phyloP scores from a whole-genome alignment of 202 grass and related monocot species.

The Digitaria exilis region DNA sequence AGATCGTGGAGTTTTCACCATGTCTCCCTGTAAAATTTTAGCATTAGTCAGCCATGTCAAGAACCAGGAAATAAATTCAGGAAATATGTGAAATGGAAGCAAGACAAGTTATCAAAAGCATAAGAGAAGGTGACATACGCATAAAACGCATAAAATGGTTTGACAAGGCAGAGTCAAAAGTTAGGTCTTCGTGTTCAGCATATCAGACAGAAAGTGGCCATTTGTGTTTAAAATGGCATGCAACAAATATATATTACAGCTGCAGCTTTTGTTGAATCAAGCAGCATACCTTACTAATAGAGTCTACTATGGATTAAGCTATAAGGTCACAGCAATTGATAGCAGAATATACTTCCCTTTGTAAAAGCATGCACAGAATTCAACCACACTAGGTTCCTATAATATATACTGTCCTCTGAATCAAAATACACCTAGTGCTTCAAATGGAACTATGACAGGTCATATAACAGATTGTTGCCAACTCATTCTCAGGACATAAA shows the following conservation, averaged over 20 bases:
- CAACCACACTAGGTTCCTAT: background rate
- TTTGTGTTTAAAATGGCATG: constrained; percentile 23
- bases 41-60: constrained; percentile 6
- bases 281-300: background rate
- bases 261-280: constrained; percentile 9
- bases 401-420: background rate
- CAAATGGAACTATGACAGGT: background rate
- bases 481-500: background rate
- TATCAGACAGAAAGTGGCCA: background rate
- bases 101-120: constrained; percentile 32
- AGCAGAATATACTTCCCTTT: constrained; percentile 1
- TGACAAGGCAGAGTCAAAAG: background rate
- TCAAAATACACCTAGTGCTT: background rate
- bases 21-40: constrained; percentile 58
- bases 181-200: background rate
- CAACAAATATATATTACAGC: background rate
- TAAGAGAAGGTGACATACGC: background rate
- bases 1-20: constrained; percentile 71
- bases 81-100: background rate
- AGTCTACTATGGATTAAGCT: background rate
- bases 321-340: background rate
- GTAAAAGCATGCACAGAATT: background rate
- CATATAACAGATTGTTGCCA: constrained; percentile 2
- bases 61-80: constrained; percentile 20
- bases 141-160: constrained; percentile 1